Conservation (phyloP, 352 stramenopile species). For the Globisporangium polare region DNA sequence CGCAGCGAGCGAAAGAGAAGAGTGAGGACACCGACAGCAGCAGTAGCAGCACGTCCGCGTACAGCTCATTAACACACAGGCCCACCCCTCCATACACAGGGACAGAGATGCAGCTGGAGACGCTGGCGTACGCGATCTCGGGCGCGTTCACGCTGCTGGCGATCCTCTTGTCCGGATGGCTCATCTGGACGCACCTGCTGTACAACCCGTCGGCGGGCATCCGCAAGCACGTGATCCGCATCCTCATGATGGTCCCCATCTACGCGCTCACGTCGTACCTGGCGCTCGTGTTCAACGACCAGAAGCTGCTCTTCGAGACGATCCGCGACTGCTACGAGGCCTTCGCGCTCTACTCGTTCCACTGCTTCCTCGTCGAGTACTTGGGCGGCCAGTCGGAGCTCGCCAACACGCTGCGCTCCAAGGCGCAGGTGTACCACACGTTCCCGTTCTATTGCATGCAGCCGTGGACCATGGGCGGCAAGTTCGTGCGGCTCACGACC, state of each 20-base stretch:
- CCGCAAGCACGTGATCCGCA: constrained; percentile 91
- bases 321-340: constrained; percentile 92
- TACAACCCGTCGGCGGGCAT: constrained; percentile 80
- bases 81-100: not conserved
- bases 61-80: not conserved
- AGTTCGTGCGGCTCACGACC: constrained; percentile 91
- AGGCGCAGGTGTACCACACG: constrained; percentile 77
- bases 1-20: not conserved
- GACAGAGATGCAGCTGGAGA: constrained; percentile 75
- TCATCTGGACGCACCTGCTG: constrained; percentile 87
- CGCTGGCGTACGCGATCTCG: constrained; percentile 83
- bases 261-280: constrained; percentile 91
- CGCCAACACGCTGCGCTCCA: constrained; percentile 80
- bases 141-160: constrained; percentile 83
- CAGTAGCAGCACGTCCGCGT: not conserved
- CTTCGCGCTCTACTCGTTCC: constrained; percentile 92
- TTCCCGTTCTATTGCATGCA: constrained; percentile 85
- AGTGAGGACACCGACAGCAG: not conserved
- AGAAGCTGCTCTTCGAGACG: constrained; percentile 89
- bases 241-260: constrained; percentile 93
- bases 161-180: constrained; percentile 80
- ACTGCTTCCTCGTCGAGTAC: constrained; percentile 91
- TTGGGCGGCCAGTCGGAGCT: constrained; percentile 81
- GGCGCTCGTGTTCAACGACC: constrained; percentile 86
- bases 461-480: constrained; percentile 89